A percentile compares a stretch with the other conserved stretches of the same genome.
These are phyloP conservation scores for Leccinellum albellum DNA, from an alignment of 768 basidiomycete genomes.

Conservation along the genomic window DNA sequence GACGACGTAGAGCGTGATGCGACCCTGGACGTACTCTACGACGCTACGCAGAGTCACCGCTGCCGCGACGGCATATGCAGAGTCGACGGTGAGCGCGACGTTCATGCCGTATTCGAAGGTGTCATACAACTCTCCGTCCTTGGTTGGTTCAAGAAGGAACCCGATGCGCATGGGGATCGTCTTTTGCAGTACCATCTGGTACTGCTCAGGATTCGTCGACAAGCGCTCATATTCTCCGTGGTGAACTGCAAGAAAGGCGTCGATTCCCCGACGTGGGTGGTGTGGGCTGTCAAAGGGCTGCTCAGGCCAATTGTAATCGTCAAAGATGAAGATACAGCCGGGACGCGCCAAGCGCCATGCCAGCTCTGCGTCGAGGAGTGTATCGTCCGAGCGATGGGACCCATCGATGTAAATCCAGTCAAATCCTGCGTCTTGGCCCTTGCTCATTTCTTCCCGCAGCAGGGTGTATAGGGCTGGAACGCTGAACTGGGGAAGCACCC, in stretches of 20 bases:
- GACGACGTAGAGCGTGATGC: constrained; percentile 48
- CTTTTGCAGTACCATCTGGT: constrained; percentile 55
- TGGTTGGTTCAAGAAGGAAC: constrained; percentile 30
- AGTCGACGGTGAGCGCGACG: constrained; percentile 42
- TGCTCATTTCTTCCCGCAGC: constrained; percentile 42
- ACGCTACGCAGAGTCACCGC: constrained; percentile 46
- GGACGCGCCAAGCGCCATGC: constrained; percentile 52
- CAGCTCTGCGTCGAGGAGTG: constrained; percentile 57
- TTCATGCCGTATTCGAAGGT: constrained; percentile 46
- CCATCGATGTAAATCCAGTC: constrained; percentile 62
- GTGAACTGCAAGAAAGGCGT: constrained; percentile 52
- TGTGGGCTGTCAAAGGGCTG: constrained; percentile 46
- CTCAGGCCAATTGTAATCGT: constrained; percentile 53
- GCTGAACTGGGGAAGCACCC: constrained; percentile 51
- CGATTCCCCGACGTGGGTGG: constrained; percentile 55
- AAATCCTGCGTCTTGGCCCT: constrained; percentile 37
- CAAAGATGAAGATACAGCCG: constrained; percentile 52
- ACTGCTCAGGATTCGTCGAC: constrained; percentile 33
- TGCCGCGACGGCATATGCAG: constrained; percentile 44
- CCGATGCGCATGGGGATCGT: constrained; percentile 50
- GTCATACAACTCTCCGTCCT: constrained; percentile 1
- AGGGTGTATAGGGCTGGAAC: constrained; percentile 46
- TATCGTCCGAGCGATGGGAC: constrained; percentile 57
- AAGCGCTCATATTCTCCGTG: constrained; percentile 44
- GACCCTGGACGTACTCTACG: constrained; percentile 32